phyloP scores from a whole-genome alignment of 305 asterid genomes.

The Caryopteris hybrid region DNA sequence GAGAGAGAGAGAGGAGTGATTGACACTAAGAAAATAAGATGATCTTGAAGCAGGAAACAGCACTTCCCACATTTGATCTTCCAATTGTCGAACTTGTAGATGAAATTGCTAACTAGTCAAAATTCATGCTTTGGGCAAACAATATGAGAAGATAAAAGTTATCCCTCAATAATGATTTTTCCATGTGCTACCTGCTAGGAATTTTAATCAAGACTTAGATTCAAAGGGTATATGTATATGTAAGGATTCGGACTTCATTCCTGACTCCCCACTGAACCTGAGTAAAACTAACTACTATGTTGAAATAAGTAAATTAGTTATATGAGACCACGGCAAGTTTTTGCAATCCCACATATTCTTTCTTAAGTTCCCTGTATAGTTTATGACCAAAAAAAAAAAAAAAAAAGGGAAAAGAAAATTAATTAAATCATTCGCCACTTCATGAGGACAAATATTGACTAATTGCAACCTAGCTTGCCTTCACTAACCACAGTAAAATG shows the following conservation, averaged over 20 bases:
- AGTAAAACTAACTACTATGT: not conserved
- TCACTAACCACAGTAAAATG: not conserved
- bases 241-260: not conserved
- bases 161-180: not conserved
- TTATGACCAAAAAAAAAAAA: no score
- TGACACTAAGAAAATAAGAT: slow-evolving; percentile 1
- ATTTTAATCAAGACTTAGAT: not conserved
- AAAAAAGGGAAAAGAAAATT: not conserved
- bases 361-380: not conserved
- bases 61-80: not conserved
- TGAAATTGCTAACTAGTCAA: not conserved
- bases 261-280: not conserved
- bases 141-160: not conserved
- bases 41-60: slow-evolving; percentile 8
- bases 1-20: not conserved
- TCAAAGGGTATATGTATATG: not conserved
- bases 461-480: not conserved
- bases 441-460: not conserved
- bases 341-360: not conserved
- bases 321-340: not conserved
- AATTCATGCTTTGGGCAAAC: not conserved
- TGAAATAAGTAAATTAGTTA: not conserved
- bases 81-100: slow-evolving; percentile 3
- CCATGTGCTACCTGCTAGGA: not conserved
- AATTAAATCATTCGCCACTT: not conserved